Base-by-base conservation (phyloP, 2,329 filamentous ascomycete genomes). In the Aureobasidium pullulans region DNA sequence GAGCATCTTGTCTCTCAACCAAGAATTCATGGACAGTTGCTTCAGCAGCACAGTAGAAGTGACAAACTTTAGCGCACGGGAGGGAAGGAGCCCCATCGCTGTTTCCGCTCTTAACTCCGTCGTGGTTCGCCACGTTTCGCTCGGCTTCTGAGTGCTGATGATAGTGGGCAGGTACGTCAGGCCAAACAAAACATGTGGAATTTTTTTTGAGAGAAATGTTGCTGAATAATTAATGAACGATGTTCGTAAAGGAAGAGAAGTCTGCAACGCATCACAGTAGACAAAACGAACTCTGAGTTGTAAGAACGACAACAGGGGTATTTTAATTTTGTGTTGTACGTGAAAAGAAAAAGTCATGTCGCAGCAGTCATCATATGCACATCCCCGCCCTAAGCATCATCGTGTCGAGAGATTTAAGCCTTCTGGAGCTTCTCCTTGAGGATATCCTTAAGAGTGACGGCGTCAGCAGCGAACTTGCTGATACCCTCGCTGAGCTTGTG, bases 401-500 rank as follows among this genome's bases (percentile, higher is more conserved):
- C 50, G 49, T 10, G 28, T 42, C 49, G 39, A 56, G 16, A 19
- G 13, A 37, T 52, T 49, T 60, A 60, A 43, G 59, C 59, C 48
- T 62, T 53, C 59, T 62, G 71, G 69, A 97, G 82, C 89, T 96
- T 97, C 78, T 85, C 77, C 83, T 87, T 87, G 72, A 99, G 83
- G 71, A 96, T 92, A 65, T 84, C 83, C 88, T 97, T 97, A 70
- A 99, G 86, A 62, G 90, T 96, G 66, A 92, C 80, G 67, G 94
- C 92, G 72, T 99, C 94, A 68, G 94, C 94, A 61, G 94, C 93
- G 72, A 99, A 99, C 82, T 96, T 96, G 83, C 90, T 95, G 83
- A 99, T 99, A 79, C 94, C 94, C 81, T 99, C 94, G 64, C 92
- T 89, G 69, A 99, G 86, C 88, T 99, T 99, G 87, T 97, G 92